Base-by-base conservation (phyloP, 2,329 filamentous ascomycete species). In the Paramyrothecium sp. region DNA sequence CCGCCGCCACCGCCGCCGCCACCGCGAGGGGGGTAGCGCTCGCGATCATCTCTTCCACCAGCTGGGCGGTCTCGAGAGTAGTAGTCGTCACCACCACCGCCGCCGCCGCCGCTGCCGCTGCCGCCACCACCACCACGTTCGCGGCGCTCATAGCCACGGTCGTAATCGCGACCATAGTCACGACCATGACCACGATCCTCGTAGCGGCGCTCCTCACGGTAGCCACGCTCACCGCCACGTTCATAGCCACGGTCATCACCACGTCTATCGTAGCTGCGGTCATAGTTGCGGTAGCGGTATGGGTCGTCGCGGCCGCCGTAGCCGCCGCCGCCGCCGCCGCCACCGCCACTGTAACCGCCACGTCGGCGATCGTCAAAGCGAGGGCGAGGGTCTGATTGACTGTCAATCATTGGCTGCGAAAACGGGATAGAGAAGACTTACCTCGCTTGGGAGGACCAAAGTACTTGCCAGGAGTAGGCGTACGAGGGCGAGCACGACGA, bases 401-500 rank as follows among this genome's bases (percentile, higher is more conserved):
- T 44, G 17, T 23, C 30, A 3, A 26, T 26, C 26, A 26, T 53
- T 11, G 23, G 7, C 34, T 33, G 4, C 13, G 26, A 3, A 23
- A 67, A 67, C 71, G 10, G 64, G 61, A 63, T 64, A 58, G 60
- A 65, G 60, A 63, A 56, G 13, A 79, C 89, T 81, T 80, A 95
- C 93, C 93, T 82, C 95, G 86, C 88, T 99, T 99, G 63, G 95
- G 95, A 61, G 95, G 95, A 54, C 95, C 95, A 72, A 97, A 98
- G 84, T 99, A 99, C 81, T 98, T 98, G 79, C 95, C 95, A 52
- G 95, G 95, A 57, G 95, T 99, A 38, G 95, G 95, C 57, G 94
- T 98, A 71, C 95, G 91, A 68, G 95, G 95, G 65, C 92, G 90
- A 72, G 91, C 91, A 75, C 95, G 92, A 69, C 95, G 92, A 69